phyloP scores from a whole-genome alignment of 2,329 filamentous ascomycete genomes.

The Pseudogymnoascus sp. region DNA sequence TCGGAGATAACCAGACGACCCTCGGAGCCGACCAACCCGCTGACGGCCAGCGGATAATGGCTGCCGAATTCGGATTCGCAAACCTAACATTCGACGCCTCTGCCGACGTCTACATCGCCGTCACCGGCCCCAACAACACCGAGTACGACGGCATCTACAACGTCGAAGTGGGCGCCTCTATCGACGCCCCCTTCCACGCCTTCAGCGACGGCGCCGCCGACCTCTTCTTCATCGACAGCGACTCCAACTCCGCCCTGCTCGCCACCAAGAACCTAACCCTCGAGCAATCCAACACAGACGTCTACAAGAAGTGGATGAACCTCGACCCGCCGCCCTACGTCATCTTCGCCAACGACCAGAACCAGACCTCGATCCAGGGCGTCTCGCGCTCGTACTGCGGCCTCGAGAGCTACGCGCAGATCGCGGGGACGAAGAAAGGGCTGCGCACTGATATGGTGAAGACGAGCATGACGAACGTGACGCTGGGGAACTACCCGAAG shows the following conservation, averaged over 20 bases:
- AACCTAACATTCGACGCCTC: conserved; percentile 55
- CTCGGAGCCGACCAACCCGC: conserved; percentile 49
- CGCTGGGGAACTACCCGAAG: conserved; percentile 60
- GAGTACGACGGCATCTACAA: conserved; percentile 59
- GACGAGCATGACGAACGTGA: conserved; percentile 62
- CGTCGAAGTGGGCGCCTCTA: conserved; percentile 74
- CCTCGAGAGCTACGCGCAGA: conserved; percentile 57
- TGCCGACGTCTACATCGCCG: conserved; percentile 65
- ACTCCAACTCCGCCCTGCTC: conserved; percentile 69
- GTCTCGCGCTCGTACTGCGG: conserved; percentile 78
- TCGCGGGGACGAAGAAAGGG: conserved; percentile 48
- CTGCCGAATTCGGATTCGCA: conserved; percentile 23
- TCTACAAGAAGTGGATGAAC: conserved; percentile 47
- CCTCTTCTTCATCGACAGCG: conserved; percentile 77
- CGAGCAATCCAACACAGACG: conserved; percentile 35
- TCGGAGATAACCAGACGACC: conserved; percentile 57
- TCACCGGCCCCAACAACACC: conserved; percentile 60
- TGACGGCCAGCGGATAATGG: conserved; percentile 11
- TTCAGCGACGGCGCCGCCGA: conserved; percentile 39
- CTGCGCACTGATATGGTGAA: conserved; percentile 39
- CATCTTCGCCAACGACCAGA: conserved; percentile 65
- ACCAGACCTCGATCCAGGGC: conserved; percentile 55
- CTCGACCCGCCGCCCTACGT: conserved; percentile 62
- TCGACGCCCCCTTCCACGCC: conserved; percentile 68
- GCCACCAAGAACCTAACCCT: conserved; percentile 67